Evolutionary conservation across 768 basidiomycete genomes (phyloP).

Genomic region (Termitomyces heimii): DNA sequence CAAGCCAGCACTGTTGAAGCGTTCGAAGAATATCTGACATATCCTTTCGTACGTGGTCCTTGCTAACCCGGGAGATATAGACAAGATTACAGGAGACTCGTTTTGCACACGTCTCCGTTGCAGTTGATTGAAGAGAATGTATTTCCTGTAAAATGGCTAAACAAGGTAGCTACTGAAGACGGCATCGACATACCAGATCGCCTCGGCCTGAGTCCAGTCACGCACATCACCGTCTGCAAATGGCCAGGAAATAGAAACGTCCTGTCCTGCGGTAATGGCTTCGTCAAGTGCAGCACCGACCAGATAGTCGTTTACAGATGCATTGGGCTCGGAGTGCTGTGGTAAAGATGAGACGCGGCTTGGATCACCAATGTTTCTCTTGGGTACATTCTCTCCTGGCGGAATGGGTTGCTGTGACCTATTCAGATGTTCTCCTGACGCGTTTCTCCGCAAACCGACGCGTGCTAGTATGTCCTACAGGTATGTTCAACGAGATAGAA

Average conservation of each 20-base stretch:
- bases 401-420: constrained; percentile 18
- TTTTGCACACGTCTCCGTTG: constrained; percentile 79
- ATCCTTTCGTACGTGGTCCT: constrained; percentile 64
- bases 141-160: constrained; percentile 52
- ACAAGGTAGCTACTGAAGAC: background rate
- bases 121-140: constrained; percentile 70
- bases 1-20: constrained; percentile 85
- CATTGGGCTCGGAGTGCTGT: constrained; percentile 33
- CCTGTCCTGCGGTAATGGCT: constrained; percentile 67
- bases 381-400: constrained; percentile 13
- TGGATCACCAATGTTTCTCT: constrained; percentile 29
- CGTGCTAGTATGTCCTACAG: constrained; percentile 72
- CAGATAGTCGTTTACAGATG: constrained; percentile 71
- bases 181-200: constrained; percentile 62
- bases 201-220: constrained; percentile 85
- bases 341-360: constrained; percentile 44
- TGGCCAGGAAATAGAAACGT: constrained; percentile 76
- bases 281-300: constrained; percentile 80
- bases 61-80: constrained; percentile 59
- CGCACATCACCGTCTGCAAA: constrained; percentile 66
- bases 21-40: constrained; percentile 86
- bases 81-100: constrained; percentile 80
- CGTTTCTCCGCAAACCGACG: constrained; percentile 63
- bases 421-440: constrained; percentile 24
- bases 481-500: background rate